Percentiles rank a stretch among this genome's conserved stretches.
Evolutionary conservation across 306 rosid genomes (phyloP).

Genomic region (Lagenaria siceraria): DNA sequence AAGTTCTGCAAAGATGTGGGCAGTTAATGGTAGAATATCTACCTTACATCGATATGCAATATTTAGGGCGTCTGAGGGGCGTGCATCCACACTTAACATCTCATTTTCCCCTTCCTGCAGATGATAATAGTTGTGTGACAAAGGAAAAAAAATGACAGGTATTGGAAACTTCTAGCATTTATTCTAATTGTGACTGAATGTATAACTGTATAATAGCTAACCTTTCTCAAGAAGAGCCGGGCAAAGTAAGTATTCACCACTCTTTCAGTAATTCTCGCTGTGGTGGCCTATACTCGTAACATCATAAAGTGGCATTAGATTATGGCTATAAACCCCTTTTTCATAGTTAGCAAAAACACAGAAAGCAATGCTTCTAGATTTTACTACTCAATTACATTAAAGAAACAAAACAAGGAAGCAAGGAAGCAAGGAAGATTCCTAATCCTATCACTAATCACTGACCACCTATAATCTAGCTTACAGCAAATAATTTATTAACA

Average conservation of each 20-base stretch:
- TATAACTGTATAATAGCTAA: conserved; percentile 14
- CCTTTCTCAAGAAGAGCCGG: conserved; percentile 73
- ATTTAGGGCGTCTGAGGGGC: conserved; percentile 93
- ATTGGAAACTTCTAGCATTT: conserved; percentile 5
- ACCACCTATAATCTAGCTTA: background rate
- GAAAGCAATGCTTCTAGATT: background rate
- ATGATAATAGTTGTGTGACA: conserved; percentile 13
- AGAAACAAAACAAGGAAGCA: background rate
- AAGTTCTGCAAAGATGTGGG: background rate
- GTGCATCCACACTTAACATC: conserved; percentile 64
- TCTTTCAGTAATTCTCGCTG: conserved; percentile 81
- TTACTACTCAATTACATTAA: background rate
- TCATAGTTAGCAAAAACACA: background rate
- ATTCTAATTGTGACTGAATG: background rate
- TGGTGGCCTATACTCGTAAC: conserved; percentile 44
- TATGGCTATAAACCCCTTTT: background rate
- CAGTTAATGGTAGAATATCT: conserved; percentile 5
- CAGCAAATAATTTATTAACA: background rate
- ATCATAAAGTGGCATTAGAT: background rate
- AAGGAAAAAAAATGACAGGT: background rate
- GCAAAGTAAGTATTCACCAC: conserved; percentile 77
- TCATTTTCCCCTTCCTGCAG: conserved; percentile 77
- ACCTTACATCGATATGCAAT: conserved; percentile 88
- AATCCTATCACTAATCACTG: background rate
- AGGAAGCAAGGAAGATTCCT: background rate